Evolutionary conservation across 2,329 filamentous ascomycete species (phyloP).

Genomic region (Phialemoniopsis sp.): DNA sequence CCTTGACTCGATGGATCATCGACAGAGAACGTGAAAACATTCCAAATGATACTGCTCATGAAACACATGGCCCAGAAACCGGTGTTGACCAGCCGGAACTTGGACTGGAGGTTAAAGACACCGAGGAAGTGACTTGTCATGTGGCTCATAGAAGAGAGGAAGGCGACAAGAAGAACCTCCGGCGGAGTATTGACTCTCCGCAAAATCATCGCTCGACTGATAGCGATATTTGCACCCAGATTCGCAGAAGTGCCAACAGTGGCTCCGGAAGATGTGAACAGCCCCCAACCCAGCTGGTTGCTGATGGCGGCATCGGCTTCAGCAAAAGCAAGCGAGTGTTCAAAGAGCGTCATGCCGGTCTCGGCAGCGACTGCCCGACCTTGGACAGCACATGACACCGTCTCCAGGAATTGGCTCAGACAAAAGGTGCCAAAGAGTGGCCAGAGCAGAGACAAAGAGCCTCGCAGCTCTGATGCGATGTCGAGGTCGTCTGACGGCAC

Average conservation of each 20-base stretch:
- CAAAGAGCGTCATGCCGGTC: conserved; percentile 93
- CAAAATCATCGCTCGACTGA: conserved; percentile 65
- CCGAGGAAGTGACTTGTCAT: conserved; percentile 80
- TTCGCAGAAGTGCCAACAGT: conserved; percentile 33
- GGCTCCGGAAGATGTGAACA: conserved; percentile 46
- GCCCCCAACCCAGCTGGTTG: conserved; percentile 70
- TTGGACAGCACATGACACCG: conserved; percentile 81
- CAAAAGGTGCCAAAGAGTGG: conserved; percentile 68
- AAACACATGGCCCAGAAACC: conserved; percentile 88
- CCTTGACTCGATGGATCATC: conserved; percentile 59
- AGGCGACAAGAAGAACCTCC: conserved; percentile 79
- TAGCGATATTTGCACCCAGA: conserved; percentile 36
- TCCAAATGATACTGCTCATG: conserved; percentile 80
- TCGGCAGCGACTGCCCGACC: conserved; percentile 77
- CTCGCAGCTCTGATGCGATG: conserved; percentile 53
- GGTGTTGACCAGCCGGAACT: conserved; percentile 79
- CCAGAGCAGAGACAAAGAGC: conserved; percentile 76
- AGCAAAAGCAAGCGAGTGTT: conserved; percentile 92
- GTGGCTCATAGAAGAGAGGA: conserved; percentile 88
- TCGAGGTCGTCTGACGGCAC: conserved; percentile 47
- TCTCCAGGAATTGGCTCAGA: conserved; percentile 84
- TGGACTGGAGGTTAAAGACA: conserved; percentile 73
- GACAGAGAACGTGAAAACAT: conserved; percentile 58
- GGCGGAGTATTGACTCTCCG: conserved; percentile 82
- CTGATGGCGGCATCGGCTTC: conserved; percentile 88